phyloP scores from a whole-genome alignment of 176 grass and related monocot species.

The Miscanthus lutarioriparius region DNA sequence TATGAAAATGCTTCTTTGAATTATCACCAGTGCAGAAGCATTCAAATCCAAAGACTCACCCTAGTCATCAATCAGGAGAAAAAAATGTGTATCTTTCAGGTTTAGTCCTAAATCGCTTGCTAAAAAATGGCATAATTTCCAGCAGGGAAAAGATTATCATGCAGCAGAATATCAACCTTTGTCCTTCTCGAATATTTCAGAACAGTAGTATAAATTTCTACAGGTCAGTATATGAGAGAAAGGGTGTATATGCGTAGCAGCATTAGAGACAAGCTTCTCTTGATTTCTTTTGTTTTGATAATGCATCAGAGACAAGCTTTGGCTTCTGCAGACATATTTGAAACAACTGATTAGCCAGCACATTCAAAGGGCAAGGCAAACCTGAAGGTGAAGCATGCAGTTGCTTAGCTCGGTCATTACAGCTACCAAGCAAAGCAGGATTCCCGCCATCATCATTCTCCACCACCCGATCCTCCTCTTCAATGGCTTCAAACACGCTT shows the following conservation, averaged over 20 bases:
- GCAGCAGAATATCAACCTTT: background rate
- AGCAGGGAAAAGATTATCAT: background rate
- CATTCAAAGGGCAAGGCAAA: conserved; percentile 41
- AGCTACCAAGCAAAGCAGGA: conserved; percentile 88
- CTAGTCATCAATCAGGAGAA: background rate
- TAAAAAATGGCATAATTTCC: conserved; percentile 4
- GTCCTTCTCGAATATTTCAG: background rate
- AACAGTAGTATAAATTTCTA: conserved; percentile 7
- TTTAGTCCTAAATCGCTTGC: background rate
- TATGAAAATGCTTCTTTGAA: conserved; percentile 20
- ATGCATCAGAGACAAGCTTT: background rate
- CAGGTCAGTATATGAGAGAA: background rate
- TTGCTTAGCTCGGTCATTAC: conserved; percentile 88
- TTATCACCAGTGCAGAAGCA: conserved; percentile 20
- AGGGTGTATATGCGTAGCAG: background rate
- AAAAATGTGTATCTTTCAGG: conserved; percentile 5
- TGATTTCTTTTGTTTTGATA: background rate
- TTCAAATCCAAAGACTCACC: background rate
- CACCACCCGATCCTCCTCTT: conserved; percentile 77
- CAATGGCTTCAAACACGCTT: conserved; percentile 94
- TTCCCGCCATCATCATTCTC: conserved; percentile 66
- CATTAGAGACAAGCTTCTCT: background rate
- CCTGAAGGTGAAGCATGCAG: conserved; percentile 91
- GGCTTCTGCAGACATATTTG: background rate
- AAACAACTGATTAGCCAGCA: background rate